Base-by-base conservation (phyloP, 2,329 filamentous ascomycete genomes). In the Fusarium torulosum region DNA sequence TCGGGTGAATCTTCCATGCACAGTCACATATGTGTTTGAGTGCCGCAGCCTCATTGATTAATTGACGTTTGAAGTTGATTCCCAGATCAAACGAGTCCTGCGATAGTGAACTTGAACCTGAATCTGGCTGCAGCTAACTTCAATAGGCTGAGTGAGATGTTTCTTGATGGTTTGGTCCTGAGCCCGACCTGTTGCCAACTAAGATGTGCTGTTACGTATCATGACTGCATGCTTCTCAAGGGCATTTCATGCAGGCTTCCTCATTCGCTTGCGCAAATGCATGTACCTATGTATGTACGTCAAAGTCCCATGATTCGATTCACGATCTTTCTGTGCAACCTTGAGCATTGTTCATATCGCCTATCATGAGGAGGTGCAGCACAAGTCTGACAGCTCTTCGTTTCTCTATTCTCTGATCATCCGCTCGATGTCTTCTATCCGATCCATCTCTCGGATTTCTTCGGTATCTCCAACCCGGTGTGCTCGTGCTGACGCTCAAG, bases 211-310 rank as follows among this genome's bases (percentile, higher is more conserved):
- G 70, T 71, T 70, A 67, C 72, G 58, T 70, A 73, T 71, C 70
- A 65, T 71, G 63, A 60, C 61, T 74, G 63, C 72, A 72, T 74
- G 68, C 67, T 59, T 66, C 53, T 59, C 63, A 66, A 69, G 61
- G 59, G 64, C 73, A n/a, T 64, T 70, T 66, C 29, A 69, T 72
- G 72, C 70, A 70, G 49, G 63, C 53, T 50, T 69, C 61, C 68
- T 74, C 61, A 71, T 69, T 71, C 67, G 67, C 55, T 44, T 63
- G 38, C 40, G 40, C 67, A 56, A 54, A 69, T 71, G 59, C 61
- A 71, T 69, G 52, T 42, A 57, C 40, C 46, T 47, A 66, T 65
- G 51, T 47, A 66, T 65, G 67, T 63, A 65, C 50, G 56, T 63
- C 50, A 67, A 59, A 53, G 55, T 50, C 65, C 56, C 58, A 52